phyloP scores from a whole-genome alignment of 371 early-diverging fungal genomes.

The Actinomortierella ambigua region DNA sequence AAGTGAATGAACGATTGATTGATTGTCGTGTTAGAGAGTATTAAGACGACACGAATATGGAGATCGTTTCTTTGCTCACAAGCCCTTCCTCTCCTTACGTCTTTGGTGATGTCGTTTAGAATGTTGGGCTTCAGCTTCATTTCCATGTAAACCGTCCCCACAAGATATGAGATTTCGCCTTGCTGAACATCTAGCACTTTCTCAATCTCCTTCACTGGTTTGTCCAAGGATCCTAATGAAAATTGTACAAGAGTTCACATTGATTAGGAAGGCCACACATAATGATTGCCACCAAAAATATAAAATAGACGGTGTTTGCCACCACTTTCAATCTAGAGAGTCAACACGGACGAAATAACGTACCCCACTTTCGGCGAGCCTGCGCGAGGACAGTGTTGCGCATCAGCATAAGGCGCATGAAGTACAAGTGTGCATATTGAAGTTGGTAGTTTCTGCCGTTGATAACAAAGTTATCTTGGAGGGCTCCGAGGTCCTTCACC shows the following conservation, averaged over 20 bases:
- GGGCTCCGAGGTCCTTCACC: slow-evolving; percentile 45
- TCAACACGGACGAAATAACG: neutral
- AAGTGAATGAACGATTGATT: neutral
- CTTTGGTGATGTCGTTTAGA: slow-evolving; percentile 79
- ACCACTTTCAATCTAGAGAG: neutral
- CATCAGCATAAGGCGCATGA: slow-evolving; percentile 69
- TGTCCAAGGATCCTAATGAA: slow-evolving; percentile 12
- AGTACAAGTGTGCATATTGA: slow-evolving; percentile 90
- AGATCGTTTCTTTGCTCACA: neutral
- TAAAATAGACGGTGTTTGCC: neutral
- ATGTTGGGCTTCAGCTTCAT: slow-evolving; percentile 88
- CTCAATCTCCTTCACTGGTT: slow-evolving; percentile 52
- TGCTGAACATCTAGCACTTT: slow-evolving; percentile 74
- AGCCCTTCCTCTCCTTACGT: slow-evolving; percentile 51
- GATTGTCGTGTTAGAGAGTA: neutral
- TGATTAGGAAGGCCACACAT: neutral
- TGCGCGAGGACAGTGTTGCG: slow-evolving; percentile 56
- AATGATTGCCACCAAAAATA: neutral
- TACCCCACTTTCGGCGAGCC: slow-evolving; percentile 61
- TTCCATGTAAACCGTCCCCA: slow-evolving; percentile 89
- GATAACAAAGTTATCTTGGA: slow-evolving; percentile 54
- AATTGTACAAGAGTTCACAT: slow-evolving; percentile 7
- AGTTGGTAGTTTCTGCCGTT: slow-evolving; percentile 64
- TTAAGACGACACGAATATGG: neutral
- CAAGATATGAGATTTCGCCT: slow-evolving; percentile 66